A percentile compares a stretch with the other conserved stretches of the same genome.
Evolutionary conservation across 1,284 basidiomycete species (phyloP).

Genomic region (Cutaneotrichosporon spelunceum): DNA sequence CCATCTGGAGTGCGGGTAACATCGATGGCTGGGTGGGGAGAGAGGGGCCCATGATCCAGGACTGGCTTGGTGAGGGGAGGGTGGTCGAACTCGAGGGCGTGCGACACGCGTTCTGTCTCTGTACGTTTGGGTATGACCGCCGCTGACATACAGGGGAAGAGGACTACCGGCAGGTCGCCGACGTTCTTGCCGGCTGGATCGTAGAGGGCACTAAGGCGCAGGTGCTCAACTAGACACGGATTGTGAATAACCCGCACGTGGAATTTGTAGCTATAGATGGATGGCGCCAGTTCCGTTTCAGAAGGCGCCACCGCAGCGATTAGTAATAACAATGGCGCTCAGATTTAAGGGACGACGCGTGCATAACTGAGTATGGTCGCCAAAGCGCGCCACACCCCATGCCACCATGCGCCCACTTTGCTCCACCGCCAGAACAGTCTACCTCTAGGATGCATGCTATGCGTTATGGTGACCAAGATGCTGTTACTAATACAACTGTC

Average conservation of each 20-base stretch:
- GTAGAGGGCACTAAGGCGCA: not conserved
- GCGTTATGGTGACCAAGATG: slow-evolving; percentile 2
- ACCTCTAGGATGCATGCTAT: slow-evolving; percentile 1
- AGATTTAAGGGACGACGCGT: not conserved
- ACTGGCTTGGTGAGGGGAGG: slow-evolving; percentile 33
- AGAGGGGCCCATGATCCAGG: slow-evolving; percentile 39
- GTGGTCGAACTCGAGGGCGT: slow-evolving; percentile 33
- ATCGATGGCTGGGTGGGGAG: slow-evolving; percentile 46
- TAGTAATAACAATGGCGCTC: not conserved
- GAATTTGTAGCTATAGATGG: not conserved
- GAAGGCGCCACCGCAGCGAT: not conserved
- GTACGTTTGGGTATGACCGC: slow-evolving; percentile 28
- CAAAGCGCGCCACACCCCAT: not conserved
- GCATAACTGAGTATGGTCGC: not conserved
- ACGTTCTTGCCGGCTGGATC: slow-evolving; percentile 39
- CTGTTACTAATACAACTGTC: not conserved
- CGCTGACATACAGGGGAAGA: slow-evolving; percentile 27
- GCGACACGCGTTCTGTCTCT: slow-evolving; percentile 46
- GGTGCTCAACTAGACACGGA: not conserved
- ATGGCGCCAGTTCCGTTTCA: not conserved
- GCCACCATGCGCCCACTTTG: not conserved
- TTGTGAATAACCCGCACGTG: not conserved
- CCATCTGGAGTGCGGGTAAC: slow-evolving; percentile 36
- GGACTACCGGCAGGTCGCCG: slow-evolving; percentile 36
- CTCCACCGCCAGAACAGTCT: not conserved